These are phyloP conservation scores for Allomyces javanicus DNA, from an alignment of 192 early-diverging fungal species.

Conservation along the genomic window DNA sequence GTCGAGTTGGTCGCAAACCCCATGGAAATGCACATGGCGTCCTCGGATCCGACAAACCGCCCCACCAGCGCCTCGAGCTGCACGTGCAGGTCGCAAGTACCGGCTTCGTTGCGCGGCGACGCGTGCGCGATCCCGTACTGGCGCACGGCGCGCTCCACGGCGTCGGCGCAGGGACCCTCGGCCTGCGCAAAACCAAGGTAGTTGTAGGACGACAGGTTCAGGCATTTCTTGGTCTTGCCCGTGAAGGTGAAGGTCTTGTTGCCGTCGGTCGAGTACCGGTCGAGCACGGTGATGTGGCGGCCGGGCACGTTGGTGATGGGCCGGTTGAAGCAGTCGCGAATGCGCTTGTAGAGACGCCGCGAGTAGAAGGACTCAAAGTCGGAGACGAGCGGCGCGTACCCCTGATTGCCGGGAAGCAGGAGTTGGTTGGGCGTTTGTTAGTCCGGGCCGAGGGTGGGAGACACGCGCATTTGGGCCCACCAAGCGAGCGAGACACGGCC, in stretches of 20 bases:
- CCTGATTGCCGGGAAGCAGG: conserved; percentile 22
- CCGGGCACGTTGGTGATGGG: conserved; percentile 88
- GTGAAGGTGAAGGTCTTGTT: conserved; percentile 72
- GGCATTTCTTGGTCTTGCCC: conserved; percentile 50
- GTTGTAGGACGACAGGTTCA: conserved; percentile 94
- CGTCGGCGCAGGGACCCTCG: conserved; percentile 83
- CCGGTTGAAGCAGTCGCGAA: conserved; percentile 83
- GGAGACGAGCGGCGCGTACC: conserved; percentile 79
- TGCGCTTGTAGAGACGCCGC: conserved; percentile 66
- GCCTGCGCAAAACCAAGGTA: conserved; percentile 93
- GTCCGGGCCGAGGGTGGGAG: not conserved
- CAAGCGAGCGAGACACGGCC: not conserved
- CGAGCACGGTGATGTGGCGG: conserved; percentile 61
- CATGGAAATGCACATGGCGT: conserved; percentile 76
- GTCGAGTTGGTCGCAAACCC: conserved; percentile 95
- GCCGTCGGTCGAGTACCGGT: conserved; percentile 65
- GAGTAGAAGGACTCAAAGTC: conserved; percentile 96
- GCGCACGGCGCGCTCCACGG: conserved; percentile 54
- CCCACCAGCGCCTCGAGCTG: conserved; percentile 73
- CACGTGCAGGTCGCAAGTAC: conserved; percentile 42
- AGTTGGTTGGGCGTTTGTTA: not conserved
- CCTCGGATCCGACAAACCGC: conserved; percentile 72
- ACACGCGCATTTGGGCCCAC: conserved; percentile 12
- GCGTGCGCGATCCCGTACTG: conserved; percentile 50
- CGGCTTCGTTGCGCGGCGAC: conserved; percentile 51